phyloP scores from a whole-genome alignment of 805 yeast species.

The Pichia kluyveri region DNA sequence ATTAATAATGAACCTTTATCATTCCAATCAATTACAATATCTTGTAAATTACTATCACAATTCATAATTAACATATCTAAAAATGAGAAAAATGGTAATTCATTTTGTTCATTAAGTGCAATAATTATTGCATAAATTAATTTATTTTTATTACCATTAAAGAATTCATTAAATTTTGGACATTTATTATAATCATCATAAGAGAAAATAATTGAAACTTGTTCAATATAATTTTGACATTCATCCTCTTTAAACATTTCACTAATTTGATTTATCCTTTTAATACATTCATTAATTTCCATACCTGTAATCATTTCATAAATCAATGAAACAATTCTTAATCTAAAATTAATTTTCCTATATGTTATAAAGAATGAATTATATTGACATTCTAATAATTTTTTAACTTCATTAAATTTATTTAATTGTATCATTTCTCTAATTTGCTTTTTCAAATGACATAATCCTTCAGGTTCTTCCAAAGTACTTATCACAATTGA shows the following conservation, averaged over 20 bases:
- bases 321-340: conserved; percentile 36
- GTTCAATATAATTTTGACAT: conserved; percentile 31
- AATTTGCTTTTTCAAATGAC: conserved; percentile 30
- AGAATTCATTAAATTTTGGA: conserved; percentile 29
- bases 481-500: conserved; percentile 13
- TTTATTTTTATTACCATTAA: conserved; percentile 28
- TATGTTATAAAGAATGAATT: conserved; percentile 29
- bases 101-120: conserved; percentile 18
- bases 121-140: conserved; percentile 33
- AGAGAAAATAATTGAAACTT: conserved; percentile 43
- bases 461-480: conserved; percentile 30
- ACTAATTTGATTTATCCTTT: conserved; percentile 31
- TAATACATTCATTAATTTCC: conserved; percentile 27
- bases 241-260: conserved; percentile 22
- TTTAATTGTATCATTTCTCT: conserved; percentile 33
- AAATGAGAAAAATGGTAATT: conserved; percentile 12
- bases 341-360: conserved; percentile 29
- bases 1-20: conserved; percentile 29
- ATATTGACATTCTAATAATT: conserved; percentile 29
- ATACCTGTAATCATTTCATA: conserved; percentile 23
- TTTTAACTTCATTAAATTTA: conserved; percentile 35
- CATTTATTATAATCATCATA: conserved; percentile 38
- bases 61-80: conserved; percentile 16
- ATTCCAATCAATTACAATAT: conserved; percentile 11
- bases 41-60: conserved; percentile 16